phyloP scores from a whole-genome alignment of 2,329 filamentous ascomycete genomes.

The Beauveria brongniartii region DNA sequence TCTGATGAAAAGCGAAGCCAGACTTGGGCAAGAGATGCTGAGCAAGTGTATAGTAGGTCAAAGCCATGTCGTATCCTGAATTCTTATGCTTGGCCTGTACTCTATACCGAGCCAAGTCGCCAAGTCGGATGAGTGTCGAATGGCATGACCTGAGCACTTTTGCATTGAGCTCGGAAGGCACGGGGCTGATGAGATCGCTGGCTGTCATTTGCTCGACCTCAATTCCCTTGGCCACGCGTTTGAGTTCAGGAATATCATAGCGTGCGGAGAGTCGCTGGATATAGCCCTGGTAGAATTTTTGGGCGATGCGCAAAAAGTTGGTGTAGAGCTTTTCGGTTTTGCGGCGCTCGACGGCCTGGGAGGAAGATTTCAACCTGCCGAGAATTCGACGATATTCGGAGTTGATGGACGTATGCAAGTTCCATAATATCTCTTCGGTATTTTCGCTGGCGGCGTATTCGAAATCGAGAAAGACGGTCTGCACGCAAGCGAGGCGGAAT shows the following conservation, averaged over 20 bases:
- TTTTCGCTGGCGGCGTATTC: conserved; percentile 53
- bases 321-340: conserved; percentile 77
- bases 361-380: conserved; percentile 42
- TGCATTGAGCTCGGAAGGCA: conserved; percentile 42
- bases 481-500: conserved; percentile 64
- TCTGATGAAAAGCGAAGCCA: conserved; percentile 80
- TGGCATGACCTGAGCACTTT: conserved; percentile 68
- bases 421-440: conserved; percentile 69
- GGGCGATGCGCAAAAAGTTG: conserved; percentile 77
- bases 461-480: conserved; percentile 65
- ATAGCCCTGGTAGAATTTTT: conserved; percentile 81
- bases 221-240: conserved; percentile 33
- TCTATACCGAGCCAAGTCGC: conserved; percentile 84
- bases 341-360: conserved; percentile 55
- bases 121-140: conserved; percentile 74
- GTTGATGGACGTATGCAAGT: conserved; percentile 69
- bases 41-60: conserved; percentile 79
- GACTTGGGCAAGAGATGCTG: conserved; percentile 69
- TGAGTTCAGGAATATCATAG: conserved; percentile 46
- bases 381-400: conserved; percentile 66
- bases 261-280: conserved; percentile 65
- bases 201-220: conserved; percentile 34
- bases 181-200: conserved; percentile 35
- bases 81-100: conserved; percentile 63
- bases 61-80: conserved; percentile 69